Evolutionary conservation across 2,329 filamentous ascomycete genomes (phyloP), one percentile per base, ranked within the genome.

Genomic region (Aciculosporium take): DNA sequence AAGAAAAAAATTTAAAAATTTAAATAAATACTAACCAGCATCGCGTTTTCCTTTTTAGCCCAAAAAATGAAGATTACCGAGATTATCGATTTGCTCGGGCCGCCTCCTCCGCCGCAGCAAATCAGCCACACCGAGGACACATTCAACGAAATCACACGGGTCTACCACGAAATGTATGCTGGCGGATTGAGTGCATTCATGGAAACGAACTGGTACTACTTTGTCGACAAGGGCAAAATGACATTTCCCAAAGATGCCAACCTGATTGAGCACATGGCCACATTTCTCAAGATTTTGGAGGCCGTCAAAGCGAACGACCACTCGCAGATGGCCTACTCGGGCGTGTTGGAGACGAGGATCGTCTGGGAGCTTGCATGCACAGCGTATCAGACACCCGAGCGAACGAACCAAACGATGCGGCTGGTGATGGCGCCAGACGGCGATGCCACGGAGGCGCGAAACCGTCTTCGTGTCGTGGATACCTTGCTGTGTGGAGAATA

Each of bases 191-290:
- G 84, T 58, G 72, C 73, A 38, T 80, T 91, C 47, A 73, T 93
- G 47, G 88, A 95, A 58, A 84, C 85, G 6, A 72, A 70, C 23
- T 96, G 88, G 88, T 95, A 85, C 62, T 74, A 67, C 45, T 65
- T 69, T 37, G 56, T 56, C 36, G 68, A 67, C 12, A 60, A 64
- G 44, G 58, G 64, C 39, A 57, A 63, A 30, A 64, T 61, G 54
- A 55, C 66, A n/a, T 62, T 76, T 43, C 64, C 65, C 42, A 60
- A 64, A 38, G 67, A 82, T 54, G 62, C 67, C 23, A 62, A 65
- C 23, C 64, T 85, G n/a, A 67, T 81, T 50, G 74, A 79, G 40
- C 72, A 80, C 46, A 75, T 88, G 55, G 71, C 72, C 5, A 71
- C 74, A 13, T 79, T 88, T 49, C 67, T 87, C 29, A 63, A 67